phyloP scores from a whole-genome alignment of 768 basidiomycete genomes.

The Pulveroboletus sp. region DNA sequence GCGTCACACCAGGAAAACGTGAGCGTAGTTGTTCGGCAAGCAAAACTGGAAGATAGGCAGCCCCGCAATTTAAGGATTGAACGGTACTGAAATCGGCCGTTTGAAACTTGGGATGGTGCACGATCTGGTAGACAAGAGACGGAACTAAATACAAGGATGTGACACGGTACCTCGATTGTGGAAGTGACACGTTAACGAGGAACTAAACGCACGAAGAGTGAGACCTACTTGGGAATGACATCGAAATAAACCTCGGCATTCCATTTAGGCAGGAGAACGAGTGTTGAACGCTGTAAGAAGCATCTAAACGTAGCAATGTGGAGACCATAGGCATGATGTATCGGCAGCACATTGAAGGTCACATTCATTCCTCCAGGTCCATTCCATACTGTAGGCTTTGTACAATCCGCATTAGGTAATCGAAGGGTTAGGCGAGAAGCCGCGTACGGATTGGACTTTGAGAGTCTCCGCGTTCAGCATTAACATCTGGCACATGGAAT shows the following conservation, averaged over 20 bases:
- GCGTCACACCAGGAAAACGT: constrained; percentile 33
- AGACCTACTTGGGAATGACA: constrained; percentile 52
- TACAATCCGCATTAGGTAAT: not conserved
- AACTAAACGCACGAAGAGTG: not conserved
- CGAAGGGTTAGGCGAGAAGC: not conserved
- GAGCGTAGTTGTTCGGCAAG: constrained; percentile 40
- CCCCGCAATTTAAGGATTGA: constrained; percentile 44
- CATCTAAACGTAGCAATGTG: constrained; percentile 47
- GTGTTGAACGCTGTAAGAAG: constrained; percentile 42
- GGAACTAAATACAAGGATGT: constrained; percentile 52
- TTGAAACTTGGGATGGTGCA: constrained; percentile 44
- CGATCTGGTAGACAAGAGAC: constrained; percentile 60
- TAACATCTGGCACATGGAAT: constrained; percentile 37
- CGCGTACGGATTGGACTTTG: constrained; percentile 39
- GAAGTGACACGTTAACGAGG: not conserved
- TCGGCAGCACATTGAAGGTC: constrained; percentile 55
- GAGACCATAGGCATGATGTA: constrained; percentile 67
- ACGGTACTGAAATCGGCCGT: constrained; percentile 53
- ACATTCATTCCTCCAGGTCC: constrained; percentile 46
- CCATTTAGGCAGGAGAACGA: constrained; percentile 60
- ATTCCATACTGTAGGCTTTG: constrained; percentile 35
- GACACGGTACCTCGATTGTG: constrained; percentile 45
- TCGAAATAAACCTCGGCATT: constrained; percentile 46
- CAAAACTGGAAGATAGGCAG: constrained; percentile 61
- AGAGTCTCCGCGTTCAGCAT: constrained; percentile 27